These are phyloP conservation scores for Apophysomyces elegans DNA, from an alignment of 371 early-diverging fungal species.

Conservation along the genomic window DNA sequence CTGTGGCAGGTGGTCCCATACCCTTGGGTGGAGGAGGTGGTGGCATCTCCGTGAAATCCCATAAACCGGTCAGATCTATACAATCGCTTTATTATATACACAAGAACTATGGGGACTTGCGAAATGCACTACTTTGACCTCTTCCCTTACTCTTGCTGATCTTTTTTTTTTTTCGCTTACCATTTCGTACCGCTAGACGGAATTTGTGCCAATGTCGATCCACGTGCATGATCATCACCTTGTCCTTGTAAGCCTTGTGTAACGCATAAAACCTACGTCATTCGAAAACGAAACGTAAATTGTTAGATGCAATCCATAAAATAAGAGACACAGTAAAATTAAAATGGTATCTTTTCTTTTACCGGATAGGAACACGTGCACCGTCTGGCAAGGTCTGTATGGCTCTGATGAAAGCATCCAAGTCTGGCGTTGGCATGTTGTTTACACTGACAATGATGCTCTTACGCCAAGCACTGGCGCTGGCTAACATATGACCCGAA, in stretches of 20 bases:
- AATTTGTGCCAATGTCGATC: slow-evolving; percentile 86
- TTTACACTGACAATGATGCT: slow-evolving; percentile 73
- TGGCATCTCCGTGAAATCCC: slow-evolving; percentile 80
- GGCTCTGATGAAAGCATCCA: slow-evolving; percentile 78
- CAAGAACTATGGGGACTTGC: not conserved
- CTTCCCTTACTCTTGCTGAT: not conserved
- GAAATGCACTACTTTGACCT: not conserved
- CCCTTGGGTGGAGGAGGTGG: slow-evolving; percentile 57
- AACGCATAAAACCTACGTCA: slow-evolving; percentile 62
- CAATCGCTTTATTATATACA: not conserved
- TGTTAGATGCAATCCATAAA: not conserved
- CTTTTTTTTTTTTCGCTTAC: slow-evolving; percentile 32
- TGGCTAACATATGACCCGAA: slow-evolving; percentile 70
- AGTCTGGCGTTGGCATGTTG: slow-evolving; percentile 72
- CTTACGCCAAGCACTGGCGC: slow-evolving; percentile 68
- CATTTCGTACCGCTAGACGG: slow-evolving; percentile 76
- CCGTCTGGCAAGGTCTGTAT: slow-evolving; percentile 76
- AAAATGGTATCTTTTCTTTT: slow-evolving; percentile 2
- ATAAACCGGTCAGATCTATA: slow-evolving; percentile 72
- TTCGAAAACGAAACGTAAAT: not conserved
- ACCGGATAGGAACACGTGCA: slow-evolving; percentile 75
- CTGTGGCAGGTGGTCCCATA: slow-evolving; percentile 59
- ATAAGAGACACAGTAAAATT: not conserved
- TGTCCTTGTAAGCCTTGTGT: slow-evolving; percentile 72
- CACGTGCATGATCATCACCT: slow-evolving; percentile 78